Percentiles rank a stretch among this genome's conserved stretches.
Evolutionary conservation across 73 alveolate genomes (phyloP).

Genomic region (Symbiodinium pilosum): DNA sequence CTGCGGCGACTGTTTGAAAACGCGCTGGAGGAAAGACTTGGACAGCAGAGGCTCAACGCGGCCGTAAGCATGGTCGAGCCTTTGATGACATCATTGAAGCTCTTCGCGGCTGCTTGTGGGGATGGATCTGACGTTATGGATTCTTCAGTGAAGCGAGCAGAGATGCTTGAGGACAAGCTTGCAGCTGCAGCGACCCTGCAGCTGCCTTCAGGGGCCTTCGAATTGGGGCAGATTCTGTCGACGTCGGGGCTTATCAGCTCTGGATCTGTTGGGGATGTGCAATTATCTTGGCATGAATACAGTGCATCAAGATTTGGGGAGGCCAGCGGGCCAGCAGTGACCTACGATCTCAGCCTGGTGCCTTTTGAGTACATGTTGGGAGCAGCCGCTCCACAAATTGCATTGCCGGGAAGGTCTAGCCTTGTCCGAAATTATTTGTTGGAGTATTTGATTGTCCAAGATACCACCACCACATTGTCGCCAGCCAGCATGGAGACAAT

Average conservation of each 20-base stretch:
- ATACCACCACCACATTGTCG: constrained; percentile 78
- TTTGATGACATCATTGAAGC: constrained; percentile 44
- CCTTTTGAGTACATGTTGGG: constrained; percentile 84
- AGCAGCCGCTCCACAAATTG: constrained; percentile 71
- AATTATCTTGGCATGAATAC: constrained; percentile 66
- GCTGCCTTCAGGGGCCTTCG: constrained; percentile 35
- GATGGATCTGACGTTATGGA: constrained; percentile 19
- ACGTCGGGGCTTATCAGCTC: constrained; percentile 62
- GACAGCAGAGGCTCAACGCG: constrained; percentile 67
- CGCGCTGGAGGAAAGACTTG: constrained; percentile 52
- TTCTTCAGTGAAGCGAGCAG: constrained; percentile 42
- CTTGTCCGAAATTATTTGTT: constrained; percentile 52
- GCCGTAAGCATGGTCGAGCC: constrained; percentile 92
- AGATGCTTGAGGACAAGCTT: constrained; percentile 22
- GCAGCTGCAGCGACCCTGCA: constrained; percentile 29
- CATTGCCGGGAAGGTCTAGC: constrained; percentile 51
- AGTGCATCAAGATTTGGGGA: constrained; percentile 51
- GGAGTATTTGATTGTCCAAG: constrained; percentile 46
- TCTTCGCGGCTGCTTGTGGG: constrained; percentile 90
- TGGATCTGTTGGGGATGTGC: constrained; percentile 62
- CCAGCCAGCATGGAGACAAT: constrained; percentile 86
- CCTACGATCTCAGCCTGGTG: constrained; percentile 53
- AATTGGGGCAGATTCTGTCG: constrained; percentile 44
- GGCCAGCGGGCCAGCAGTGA: constrained; percentile 60
- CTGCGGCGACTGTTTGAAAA: constrained; percentile 81